Evolutionary conservation across 371 early-diverging fungal species (phyloP).

Genomic region (Rhizomucor miehei): DNA sequence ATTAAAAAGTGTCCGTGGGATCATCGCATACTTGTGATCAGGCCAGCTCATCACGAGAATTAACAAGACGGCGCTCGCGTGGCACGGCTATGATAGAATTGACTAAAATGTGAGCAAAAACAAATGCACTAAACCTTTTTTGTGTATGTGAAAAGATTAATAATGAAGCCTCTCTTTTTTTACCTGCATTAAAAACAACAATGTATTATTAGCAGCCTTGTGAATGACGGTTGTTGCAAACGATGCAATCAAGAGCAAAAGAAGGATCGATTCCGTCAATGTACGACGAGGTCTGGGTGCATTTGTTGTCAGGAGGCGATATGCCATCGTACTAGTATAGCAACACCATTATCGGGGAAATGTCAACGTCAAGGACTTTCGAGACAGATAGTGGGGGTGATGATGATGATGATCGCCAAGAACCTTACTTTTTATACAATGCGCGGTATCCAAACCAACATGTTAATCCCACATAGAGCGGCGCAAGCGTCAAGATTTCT

Average conservation of each 20-base stretch:
- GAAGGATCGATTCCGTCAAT: constrained; percentile 30
- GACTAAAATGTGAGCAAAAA: neutral
- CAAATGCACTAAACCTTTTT: neutral
- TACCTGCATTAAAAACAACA: constrained; percentile 52
- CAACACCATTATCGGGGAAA: too few species aligned
- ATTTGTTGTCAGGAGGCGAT: constrained; percentile 12
- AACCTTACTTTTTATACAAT: constrained; percentile 34
- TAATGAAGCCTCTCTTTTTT: constrained; percentile 1
- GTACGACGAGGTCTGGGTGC: constrained; percentile 25
- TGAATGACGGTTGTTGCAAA: constrained; percentile 45
- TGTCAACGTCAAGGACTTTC: neutral
- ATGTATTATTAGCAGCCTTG: constrained; percentile 40
- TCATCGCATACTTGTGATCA: constrained; percentile 24
- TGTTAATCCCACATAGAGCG: constrained; percentile 35
- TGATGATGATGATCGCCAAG: too few species aligned
- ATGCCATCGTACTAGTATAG: constrained; percentile 10
- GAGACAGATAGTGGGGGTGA: too few species aligned
- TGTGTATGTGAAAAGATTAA: neutral
- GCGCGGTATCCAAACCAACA: constrained; percentile 41
- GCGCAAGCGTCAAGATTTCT: constrained; percentile 49
- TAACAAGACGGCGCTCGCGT: constrained; percentile 49
- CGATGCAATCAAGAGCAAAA: constrained; percentile 34
- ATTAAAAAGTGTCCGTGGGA: constrained; percentile 52
- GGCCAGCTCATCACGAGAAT: constrained; percentile 51
- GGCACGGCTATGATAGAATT: constrained; percentile 49